Evolutionary conservation across 352 stramenopile species (phyloP), one percentile per base, ranked within the genome.

Genomic region (Phytophthora tentaculata): DNA sequence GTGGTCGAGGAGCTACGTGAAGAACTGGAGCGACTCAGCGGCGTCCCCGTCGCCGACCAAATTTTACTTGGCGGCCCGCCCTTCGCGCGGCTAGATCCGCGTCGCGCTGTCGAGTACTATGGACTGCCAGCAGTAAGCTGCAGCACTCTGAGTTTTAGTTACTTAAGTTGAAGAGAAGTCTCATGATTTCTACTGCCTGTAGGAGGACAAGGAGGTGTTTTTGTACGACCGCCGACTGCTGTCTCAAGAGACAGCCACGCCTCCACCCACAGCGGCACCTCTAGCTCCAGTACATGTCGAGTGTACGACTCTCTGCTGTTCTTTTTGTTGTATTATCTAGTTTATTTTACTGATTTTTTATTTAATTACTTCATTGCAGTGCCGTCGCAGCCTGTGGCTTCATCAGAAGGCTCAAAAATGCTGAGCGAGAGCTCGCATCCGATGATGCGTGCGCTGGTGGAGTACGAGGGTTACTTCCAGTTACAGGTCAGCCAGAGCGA

Each of bases 391-490:
- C 79, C 86, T 0, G 71, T 81, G 28, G 64, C 73, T 23, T 88
- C 85, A 3, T 94, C 87, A 5, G 83, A 90, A 74, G 80, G 76
- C 29, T 91, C 83, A 9, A 79, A 75, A 28, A 79, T 89, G 60
- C 63, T 96, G 52, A 90, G 82, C 73, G 86, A 94, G 61, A 93
- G 86, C 9, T 91, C 83, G 19, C 87, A 83, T 62, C 89, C 89
- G 47, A 76, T 96, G 51, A 79, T 96, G 67, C 76, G 83, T 7
- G 89, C 89, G 14, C 56, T 96, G 26, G 84, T 78, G 22, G 86
- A 96, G 52, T 96, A 94, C 29, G 86, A 96, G 56, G 81, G 80
- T 23, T 82, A 93, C 41, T 96, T 96, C 54, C 83, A 92, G 61
- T 54, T 91, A 44, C 84, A 94, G 56, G 61, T 91, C 39, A 80